Percentiles rank a stretch among this genome's conserved stretches.
Evolutionary conservation across 345 rosid species (phyloP).

Genomic region (Rhodamnia rubescens): DNA sequence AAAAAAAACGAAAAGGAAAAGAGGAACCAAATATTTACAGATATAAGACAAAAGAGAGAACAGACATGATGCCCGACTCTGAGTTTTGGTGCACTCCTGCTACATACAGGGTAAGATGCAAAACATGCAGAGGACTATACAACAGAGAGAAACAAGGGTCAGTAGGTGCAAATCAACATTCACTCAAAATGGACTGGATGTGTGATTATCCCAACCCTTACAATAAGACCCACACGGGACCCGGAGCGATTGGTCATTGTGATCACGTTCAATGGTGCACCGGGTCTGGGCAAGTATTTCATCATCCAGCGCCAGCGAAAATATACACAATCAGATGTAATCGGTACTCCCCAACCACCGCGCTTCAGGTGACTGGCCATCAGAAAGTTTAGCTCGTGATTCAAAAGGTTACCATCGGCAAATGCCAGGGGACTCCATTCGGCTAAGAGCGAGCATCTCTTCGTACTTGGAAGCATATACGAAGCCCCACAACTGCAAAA

Average conservation of each 20-base stretch:
- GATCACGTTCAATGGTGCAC: not conserved
- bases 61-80: not conserved
- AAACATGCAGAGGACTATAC: not conserved
- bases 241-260: not conserved
- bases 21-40: not conserved
- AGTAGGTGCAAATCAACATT: not conserved
- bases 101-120: not conserved
- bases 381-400: not conserved
- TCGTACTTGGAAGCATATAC: slow-evolving; percentile 76
- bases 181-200: not conserved
- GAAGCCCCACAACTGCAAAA: slow-evolving; percentile 83
- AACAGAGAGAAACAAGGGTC: not conserved
- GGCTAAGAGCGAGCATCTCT: slow-evolving; percentile 63
- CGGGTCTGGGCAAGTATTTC: not conserved
- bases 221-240: not conserved
- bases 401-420: slow-evolving; percentile 49
- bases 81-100: not conserved
- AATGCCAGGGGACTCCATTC: slow-evolving; percentile 58
- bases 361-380: not conserved
- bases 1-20: not conserved
- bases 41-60: not conserved
- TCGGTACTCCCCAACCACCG: not conserved
- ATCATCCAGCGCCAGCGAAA: not conserved
- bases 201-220: not conserved
- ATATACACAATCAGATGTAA: not conserved